phyloP scores from a whole-genome alignment of 164 flowering plant species.

The Malania oleifera region DNA sequence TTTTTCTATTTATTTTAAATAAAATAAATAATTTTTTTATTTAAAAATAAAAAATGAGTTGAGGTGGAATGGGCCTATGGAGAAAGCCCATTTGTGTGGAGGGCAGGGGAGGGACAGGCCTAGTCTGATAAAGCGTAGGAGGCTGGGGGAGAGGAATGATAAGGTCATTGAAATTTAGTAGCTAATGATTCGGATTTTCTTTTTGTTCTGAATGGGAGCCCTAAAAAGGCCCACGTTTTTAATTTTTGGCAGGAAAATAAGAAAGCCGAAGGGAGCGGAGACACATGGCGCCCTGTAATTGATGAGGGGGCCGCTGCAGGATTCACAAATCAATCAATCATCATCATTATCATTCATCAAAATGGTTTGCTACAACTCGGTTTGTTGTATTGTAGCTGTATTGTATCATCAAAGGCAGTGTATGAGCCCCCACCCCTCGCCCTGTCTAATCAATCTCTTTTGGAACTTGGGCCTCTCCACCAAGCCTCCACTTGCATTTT shows the following conservation, averaged over 20 bases:
- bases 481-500: constrained; percentile 11
- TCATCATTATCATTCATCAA: too few relatives aligned
- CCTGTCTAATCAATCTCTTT: constrained; percentile 48
- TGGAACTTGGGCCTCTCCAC: constrained; percentile 69
- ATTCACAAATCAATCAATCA: too few relatives aligned
- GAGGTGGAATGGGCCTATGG: constrained; percentile 9
- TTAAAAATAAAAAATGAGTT: neutral
- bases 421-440: constrained; percentile 27
- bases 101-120: constrained; percentile 21
- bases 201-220: constrained; percentile 18
- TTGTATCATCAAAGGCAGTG: constrained; percentile 22
- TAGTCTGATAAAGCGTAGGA: too few relatives aligned
- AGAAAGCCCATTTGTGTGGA: too few relatives aligned
- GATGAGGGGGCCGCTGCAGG: constrained; percentile 20
- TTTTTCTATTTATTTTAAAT: too few relatives aligned
- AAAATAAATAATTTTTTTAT: too few relatives aligned
- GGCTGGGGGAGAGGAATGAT: constrained; percentile 16
- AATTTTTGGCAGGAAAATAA: constrained; percentile 1
- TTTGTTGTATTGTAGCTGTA: constrained; percentile 22
- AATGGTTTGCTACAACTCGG: too few relatives aligned
- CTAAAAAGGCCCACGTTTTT: constrained; percentile 32
- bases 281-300: constrained; percentile 32
- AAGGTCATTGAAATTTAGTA: constrained; percentile 31
- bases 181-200: constrained; percentile 17
- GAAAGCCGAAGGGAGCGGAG: constrained; percentile 8